Evolutionary conservation across 257 asterid species (phyloP).

Genomic region (Cruciata laevipes): DNA sequence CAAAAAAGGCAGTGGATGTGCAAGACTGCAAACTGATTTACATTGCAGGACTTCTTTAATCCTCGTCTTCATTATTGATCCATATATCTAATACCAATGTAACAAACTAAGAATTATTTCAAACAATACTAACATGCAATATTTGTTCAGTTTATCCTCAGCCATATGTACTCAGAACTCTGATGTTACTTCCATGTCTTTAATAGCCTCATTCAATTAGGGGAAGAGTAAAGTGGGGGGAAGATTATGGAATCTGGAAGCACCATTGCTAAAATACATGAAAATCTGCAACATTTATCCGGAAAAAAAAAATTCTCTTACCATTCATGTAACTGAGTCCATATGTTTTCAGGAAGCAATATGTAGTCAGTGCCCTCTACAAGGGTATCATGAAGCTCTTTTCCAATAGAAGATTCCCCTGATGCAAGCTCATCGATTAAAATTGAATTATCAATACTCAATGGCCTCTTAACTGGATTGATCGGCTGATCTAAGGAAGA

Average conservation of each 20-base stretch:
- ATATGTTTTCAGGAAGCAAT: slow-evolving; percentile 81
- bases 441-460: slow-evolving; percentile 74
- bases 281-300: neutral
- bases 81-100: neutral
- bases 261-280: neutral
- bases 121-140: neutral
- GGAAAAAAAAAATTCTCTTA: slow-evolving; percentile 25
- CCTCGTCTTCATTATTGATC: neutral
- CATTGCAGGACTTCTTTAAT: neutral
- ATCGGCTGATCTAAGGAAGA: slow-evolving; percentile 61
- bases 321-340: slow-evolving; percentile 80
- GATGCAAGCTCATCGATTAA: slow-evolving; percentile 59
- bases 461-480: slow-evolving; percentile 57
- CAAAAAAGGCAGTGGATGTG: neutral
- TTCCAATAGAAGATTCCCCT: slow-evolving; percentile 49
- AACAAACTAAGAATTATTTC: neutral
- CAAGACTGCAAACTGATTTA: neutral
- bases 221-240: neutral
- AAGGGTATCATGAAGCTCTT: slow-evolving; percentile 83
- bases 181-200: neutral
- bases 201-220: neutral
- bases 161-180: neutral
- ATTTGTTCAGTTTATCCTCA: neutral
- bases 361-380: slow-evolving; percentile 98
- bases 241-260: neutral